These are phyloP conservation scores for Bipolaris zeicola DNA, from an alignment of 2,329 filamentous ascomycete genomes.

Conservation along the genomic window DNA sequence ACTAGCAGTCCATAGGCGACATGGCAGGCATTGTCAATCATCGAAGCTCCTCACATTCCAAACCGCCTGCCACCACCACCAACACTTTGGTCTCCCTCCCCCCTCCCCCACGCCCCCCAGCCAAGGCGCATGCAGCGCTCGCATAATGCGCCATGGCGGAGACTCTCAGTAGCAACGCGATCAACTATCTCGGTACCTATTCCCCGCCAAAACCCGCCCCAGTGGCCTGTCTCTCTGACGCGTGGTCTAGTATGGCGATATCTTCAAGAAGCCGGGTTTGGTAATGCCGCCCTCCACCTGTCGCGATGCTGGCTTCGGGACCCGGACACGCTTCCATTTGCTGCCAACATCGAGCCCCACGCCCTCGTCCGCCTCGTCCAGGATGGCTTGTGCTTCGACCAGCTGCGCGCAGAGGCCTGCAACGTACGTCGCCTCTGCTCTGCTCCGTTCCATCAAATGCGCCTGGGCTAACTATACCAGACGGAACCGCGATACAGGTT, in stretches of 20 bases:
- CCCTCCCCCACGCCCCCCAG: background rate
- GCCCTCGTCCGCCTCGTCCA: conserved; percentile 67
- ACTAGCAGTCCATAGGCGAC: too few species aligned
- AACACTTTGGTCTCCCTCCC: background rate
- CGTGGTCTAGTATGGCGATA: conserved; percentile 63
- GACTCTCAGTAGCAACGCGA: conserved; percentile 63
- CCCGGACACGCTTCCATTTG: conserved; percentile 66
- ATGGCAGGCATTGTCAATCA: background rate
- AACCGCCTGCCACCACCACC: background rate
- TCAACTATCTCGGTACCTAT: conserved; percentile 63
- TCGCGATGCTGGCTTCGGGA: conserved; percentile 68
- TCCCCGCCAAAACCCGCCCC: conserved; percentile 1
- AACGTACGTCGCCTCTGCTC: conserved; percentile 31
- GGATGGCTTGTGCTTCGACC: conserved; percentile 62
- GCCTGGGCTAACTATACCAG: conserved; percentile 32
- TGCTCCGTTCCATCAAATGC: background rate
- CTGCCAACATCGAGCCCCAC: conserved; percentile 62
- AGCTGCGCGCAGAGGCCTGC: conserved; percentile 46
- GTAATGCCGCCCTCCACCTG: conserved; percentile 64
- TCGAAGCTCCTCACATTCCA: background rate
- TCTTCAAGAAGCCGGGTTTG: conserved; percentile 54
- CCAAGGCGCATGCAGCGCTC: conserved; percentile 14
- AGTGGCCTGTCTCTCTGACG: conserved; percentile 18
- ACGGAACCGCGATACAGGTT: conserved; percentile 44
- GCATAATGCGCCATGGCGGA: conserved; percentile 51